Evolutionary conservation across 1,284 basidiomycete genomes (phyloP), one percentile per base, ranked within the genome.

Genomic region (Apiotrichum mycotoxinovorans): DNA sequence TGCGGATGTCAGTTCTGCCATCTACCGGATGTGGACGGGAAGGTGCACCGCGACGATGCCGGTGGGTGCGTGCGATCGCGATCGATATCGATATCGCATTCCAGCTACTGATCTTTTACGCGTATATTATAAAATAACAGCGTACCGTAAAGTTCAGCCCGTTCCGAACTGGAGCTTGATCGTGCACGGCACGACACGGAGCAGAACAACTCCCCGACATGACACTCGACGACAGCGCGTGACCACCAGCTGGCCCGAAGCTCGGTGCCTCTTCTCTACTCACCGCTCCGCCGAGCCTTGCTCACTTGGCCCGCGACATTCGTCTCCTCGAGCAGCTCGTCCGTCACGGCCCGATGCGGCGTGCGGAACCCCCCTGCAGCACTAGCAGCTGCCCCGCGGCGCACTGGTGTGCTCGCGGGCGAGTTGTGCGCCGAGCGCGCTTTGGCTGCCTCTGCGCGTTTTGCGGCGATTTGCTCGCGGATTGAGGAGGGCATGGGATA

Each of bases 401-500:
- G 14, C 40, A 22, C 33, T 54, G 18, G 45, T 41, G 15, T 35
- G 45, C 10, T 26, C n/a, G 34, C 35, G 26, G 35, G 37, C 26
- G 38, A 20, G 42, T 33, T 51, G 23, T 34, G 38, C n/a, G 37
- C 49, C 38, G 38, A 27, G n/a, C 37, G 49, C 27, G 25, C 25
- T 12, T 30, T 30, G 30, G 30, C 30, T 30, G 30, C 30, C 18
- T 41, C 22, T 4, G 49, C 49, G 37, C 49, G 49, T 25, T 67
- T 68, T 2, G 68, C 67, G 2, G 72, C 70, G 8, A 74, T 71
- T 52, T 72, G 71, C 22, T 74, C 71, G 27, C 70, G 65, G 18
- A 72, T 48, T 1, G 51, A 49, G 34, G 61, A 50, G 53, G 58
- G 41, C 30, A 44, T 37, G 45, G 5, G 37, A 8, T 57, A 15